Evolutionary conservation across 768 basidiomycete species (phyloP).

Genomic region (Bullera alba): DNA sequence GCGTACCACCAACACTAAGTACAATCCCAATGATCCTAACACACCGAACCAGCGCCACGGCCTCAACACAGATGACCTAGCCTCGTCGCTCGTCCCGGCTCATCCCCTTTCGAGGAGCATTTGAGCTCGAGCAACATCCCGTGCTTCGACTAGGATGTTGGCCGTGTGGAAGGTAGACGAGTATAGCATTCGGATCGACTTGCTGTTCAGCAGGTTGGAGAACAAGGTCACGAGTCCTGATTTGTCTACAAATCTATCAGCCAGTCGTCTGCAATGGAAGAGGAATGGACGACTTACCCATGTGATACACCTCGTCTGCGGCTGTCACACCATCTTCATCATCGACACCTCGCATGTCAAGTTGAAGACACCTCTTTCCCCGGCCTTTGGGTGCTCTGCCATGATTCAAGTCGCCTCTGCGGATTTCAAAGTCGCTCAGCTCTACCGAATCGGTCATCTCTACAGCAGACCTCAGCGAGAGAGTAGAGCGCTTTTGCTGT

Average conservation of each 20-base stretch:
- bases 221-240: conserved; percentile 32
- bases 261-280: neutral
- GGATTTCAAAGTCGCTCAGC: too few species aligned
- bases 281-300: conserved; percentile 4
- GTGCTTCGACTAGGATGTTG: conserved; percentile 37
- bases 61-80: too few species aligned
- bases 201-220: conserved; percentile 20
- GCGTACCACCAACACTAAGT: too few species aligned
- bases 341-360: conserved; percentile 26
- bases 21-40: too few species aligned
- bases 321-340: conserved; percentile 1
- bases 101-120: conserved; percentile 12
- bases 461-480: too few species aligned
- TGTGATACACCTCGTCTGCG: conserved; percentile 3
- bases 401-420: too few species aligned
- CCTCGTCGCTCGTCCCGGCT: too few species aligned
- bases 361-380: conserved; percentile 34
- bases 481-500: too few species aligned
- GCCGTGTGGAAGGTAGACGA: conserved; percentile 38
- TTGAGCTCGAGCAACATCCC: conserved; percentile 30
- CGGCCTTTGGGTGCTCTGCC: too few species aligned
- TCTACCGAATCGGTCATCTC: too few species aligned
- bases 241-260: conserved; percentile 19
- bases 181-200: conserved; percentile 36
- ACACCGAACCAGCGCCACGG: too few species aligned